Evolutionary conservation across 176 grass and related monocot species (phyloP), one percentile per base, ranked within the genome.

Genomic region (Oryza meridionalis): DNA sequence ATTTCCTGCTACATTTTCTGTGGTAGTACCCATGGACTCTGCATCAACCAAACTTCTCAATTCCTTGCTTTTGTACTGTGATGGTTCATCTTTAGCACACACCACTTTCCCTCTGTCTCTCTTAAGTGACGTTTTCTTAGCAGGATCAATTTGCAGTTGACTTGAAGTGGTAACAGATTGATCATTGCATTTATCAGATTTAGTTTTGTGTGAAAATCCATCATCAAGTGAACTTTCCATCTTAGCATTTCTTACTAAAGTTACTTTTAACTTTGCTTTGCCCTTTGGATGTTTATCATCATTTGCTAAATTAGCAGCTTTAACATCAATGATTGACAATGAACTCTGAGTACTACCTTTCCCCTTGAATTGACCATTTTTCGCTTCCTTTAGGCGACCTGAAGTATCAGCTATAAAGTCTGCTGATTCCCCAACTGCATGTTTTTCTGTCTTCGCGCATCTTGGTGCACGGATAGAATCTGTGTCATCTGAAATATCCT

Each of bases 351-450:
- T 66, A 29, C 26, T 78, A 38, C 67, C 51, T 43, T 47, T 66
- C 27, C 37, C 83, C 69, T 83, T 84, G 15, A 63, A 42, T 73
- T 69, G 65, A 64, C 45, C 70, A 82, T 68, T 88, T 19, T 85
- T 88, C 67, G 58, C 68, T 83, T 85, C 88, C 75, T 79, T 86
- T 33, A 58, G 70, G 67, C 61, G 55, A 81, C 84, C 81, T n/a
- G 45, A 38, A 67, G 73, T 27, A 62, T 70, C 77, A 53, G 16
- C 11, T 2, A 12, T 65, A 84, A 53, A 76, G 71, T 77, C 77
- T 70, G 45, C 33, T 2, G 80, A 77, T 27, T 77, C 58, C 33
- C 70, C 70, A 40, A 73, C 76, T 49, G 61, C 80, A 66, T 76
- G 77, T n/a, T 80, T 71, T 55, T 71, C 68, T 77, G 79, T 67